phyloP scores from a whole-genome alignment of 1,284 basidiomycete genomes.

The Ganoderma meredithae region DNA sequence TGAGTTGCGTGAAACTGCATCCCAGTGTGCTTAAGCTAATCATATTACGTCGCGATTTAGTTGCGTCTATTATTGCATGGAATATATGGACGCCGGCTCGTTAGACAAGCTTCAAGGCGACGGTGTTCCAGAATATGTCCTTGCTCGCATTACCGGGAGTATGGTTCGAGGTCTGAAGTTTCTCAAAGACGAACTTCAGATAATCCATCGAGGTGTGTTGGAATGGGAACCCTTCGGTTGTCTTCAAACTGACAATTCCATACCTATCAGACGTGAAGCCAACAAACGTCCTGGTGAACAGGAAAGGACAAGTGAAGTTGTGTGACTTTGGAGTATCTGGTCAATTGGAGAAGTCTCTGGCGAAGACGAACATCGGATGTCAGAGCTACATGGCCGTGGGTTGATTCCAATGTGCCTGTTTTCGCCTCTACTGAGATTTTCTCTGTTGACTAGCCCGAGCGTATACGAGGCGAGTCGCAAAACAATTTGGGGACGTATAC shows the following conservation, averaged over 20 bases:
- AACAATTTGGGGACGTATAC: slow-evolving; percentile 91
- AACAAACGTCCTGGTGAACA: slow-evolving; percentile 94
- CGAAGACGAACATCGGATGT: slow-evolving; percentile 99
- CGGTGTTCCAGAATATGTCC: slow-evolving; percentile 84
- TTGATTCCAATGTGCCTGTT: slow-evolving; percentile 30
- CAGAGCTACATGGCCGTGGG: slow-evolving; percentile 98
- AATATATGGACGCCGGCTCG: slow-evolving; percentile 97
- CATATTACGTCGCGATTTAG: slow-evolving; percentile 22
- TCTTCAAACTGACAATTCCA: neutral
- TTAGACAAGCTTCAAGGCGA: slow-evolving; percentile 84
- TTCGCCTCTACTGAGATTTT: neutral
- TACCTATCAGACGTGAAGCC: slow-evolving; percentile 86
- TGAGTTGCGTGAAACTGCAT: slow-evolving; percentile 56
- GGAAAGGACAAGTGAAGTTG: slow-evolving; percentile 90
- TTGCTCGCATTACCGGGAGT: slow-evolving; percentile 83
- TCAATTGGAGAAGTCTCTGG: slow-evolving; percentile 94
- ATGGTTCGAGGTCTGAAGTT: slow-evolving; percentile 96
- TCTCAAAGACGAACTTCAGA: slow-evolving; percentile 95
- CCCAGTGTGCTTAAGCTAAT: neutral
- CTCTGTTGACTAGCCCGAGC: slow-evolving; percentile 74
- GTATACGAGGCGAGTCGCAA: slow-evolving; percentile 94
- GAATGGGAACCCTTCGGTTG: neutral
- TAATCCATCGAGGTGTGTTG: slow-evolving; percentile 89
- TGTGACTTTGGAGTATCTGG: slow-evolving; percentile 99
- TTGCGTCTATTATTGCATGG: slow-evolving; percentile 96